Evolutionary conservation across 495 filamentous ascomycete species (phyloP), one percentile per base, ranked within the genome.

Genomic region (Hypoxylon lienhwacheense): DNA sequence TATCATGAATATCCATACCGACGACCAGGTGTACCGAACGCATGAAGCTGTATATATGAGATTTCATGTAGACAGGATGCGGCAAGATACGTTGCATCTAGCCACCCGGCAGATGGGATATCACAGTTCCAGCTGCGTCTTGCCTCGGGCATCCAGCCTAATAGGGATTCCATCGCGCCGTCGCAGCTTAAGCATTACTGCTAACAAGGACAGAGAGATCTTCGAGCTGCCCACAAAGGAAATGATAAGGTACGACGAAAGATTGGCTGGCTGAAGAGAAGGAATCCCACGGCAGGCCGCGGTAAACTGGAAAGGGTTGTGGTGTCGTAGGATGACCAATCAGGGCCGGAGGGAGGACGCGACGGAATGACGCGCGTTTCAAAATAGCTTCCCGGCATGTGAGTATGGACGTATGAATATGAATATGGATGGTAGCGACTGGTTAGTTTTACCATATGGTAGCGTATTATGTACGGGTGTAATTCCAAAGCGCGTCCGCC

Each of bases 241-340:
- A 61, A 53, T 39, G 52, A 56, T 55, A 36, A 32, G 32, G 35
- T 8, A 10, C 33, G 11, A 12, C 29, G 39, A 52, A 47, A 47
- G 45, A 55, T 40, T 47, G 47, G 52, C 52, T 25, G 26, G 52
- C 58, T 61, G 58, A 53, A 61, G 51, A 61, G 20, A 26, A 47
- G 56, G 20, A 26, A 55, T 46, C 42, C 52, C 40, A 34, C 46
- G 25, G 29, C 28, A 29, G 37, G 50, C 36, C 36, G 44, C 37
- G 21, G 36, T 44, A 48, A 32, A 36, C 45, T 16, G 49, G 8
- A 26, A 54, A 45, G 33, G 16, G n/a, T 35, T 44, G 36, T 12
- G 15, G 40, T 19, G 39, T 25, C 52, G 58, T 55, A 56, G 47
- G n/a, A 43, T 4, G 11, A 20, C 58, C 47, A 61, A 61, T 61